A percentile compares a stretch with the other conserved stretches of the same genome.
Evolutionary conservation across 2,329 filamentous ascomycete species (phyloP).

Genomic region (Graphilbum ipis-grandicollis): DNA sequence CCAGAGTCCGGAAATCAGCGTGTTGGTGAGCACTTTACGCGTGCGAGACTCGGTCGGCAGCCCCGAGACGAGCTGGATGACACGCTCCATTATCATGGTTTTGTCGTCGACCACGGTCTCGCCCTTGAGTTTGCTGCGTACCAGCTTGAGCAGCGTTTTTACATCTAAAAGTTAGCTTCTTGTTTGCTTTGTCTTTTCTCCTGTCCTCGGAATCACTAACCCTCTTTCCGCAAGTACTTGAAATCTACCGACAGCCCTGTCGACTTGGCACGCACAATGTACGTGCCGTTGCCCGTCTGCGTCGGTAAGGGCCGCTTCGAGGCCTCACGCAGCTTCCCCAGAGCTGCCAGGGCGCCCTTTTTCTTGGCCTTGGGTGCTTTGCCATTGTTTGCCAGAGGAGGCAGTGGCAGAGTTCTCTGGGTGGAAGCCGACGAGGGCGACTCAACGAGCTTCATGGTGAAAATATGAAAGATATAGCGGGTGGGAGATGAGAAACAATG

Average conservation of each 20-base stretch:
- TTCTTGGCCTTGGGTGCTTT: constrained; percentile 12
- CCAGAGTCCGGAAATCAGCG: constrained; percentile 55
- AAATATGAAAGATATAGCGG: no score
- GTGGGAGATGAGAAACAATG: no score
- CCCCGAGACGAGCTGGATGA: constrained; percentile 51
- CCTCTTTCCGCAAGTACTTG: constrained; percentile 30
- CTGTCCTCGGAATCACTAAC: constrained; percentile 17
- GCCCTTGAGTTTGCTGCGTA: constrained; percentile 46
- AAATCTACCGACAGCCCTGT: constrained; percentile 39
- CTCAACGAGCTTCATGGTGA: no score
- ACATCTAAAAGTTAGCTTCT: neutral
- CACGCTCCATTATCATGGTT: constrained; percentile 58
- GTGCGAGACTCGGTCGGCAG: constrained; percentile 45
- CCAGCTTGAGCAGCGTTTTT: constrained; percentile 40
- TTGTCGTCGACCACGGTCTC: constrained; percentile 52
- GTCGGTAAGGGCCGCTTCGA: constrained; percentile 45
- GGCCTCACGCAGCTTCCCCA: neutral
- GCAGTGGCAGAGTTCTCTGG: constrained; percentile 5
- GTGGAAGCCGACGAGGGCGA: neutral
- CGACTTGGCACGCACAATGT: constrained; percentile 27
- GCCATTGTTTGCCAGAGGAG: constrained; percentile 9
- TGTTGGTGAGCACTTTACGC: constrained; percentile 45
- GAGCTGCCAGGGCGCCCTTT: neutral
- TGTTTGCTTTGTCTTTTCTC: no score
- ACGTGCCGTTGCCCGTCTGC: constrained; percentile 45